Evolutionary conservation across 2,329 filamentous ascomycete genomes (phyloP).

Genomic region (Verticillium nonalfalfae): DNA sequence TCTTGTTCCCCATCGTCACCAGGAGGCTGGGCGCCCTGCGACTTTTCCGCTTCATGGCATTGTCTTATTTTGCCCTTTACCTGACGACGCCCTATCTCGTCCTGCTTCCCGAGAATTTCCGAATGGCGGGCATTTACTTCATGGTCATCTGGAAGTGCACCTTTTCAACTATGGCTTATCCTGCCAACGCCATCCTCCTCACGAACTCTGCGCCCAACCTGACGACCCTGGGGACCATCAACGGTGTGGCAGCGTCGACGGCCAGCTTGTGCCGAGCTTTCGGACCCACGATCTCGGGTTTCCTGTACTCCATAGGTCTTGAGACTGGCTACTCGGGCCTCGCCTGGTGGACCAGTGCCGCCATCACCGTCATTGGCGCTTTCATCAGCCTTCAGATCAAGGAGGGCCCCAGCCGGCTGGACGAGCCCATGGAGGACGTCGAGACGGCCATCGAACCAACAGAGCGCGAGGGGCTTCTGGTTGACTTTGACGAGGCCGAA

Average conservation of each 20-base stretch:
- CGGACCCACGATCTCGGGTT: constrained; percentile 80
- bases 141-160: constrained; percentile 89
- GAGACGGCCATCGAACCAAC: constrained; percentile 25
- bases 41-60: constrained; percentile 74
- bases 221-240: constrained; percentile 82
- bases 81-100: constrained; percentile 83
- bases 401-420: constrained; percentile 46
- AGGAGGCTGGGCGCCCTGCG: constrained; percentile 69
- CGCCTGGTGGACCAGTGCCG: constrained; percentile 86
- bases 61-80: constrained; percentile 84
- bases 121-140: constrained; percentile 69
- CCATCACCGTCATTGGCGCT: constrained; percentile 70
- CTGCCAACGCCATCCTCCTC: constrained; percentile 81
- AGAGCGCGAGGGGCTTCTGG: constrained; percentile 7
- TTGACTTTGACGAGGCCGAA: neutral
- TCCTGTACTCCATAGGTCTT: constrained; percentile 76
- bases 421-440: constrained; percentile 31
- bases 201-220: constrained; percentile 82
- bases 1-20: constrained; percentile 76
- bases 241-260: constrained; percentile 85
- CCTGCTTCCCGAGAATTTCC: constrained; percentile 65
- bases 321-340: constrained; percentile 77
- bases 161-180: constrained; percentile 85
- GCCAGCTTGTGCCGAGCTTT: constrained; percentile 85
- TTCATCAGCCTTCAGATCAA: constrained; percentile 70